Percentiles rank a stretch among this genome's conserved stretches.
phyloP scores from a whole-genome alignment of 1,284 basidiomycete genomes.

The Nidula niveotomentosa region DNA sequence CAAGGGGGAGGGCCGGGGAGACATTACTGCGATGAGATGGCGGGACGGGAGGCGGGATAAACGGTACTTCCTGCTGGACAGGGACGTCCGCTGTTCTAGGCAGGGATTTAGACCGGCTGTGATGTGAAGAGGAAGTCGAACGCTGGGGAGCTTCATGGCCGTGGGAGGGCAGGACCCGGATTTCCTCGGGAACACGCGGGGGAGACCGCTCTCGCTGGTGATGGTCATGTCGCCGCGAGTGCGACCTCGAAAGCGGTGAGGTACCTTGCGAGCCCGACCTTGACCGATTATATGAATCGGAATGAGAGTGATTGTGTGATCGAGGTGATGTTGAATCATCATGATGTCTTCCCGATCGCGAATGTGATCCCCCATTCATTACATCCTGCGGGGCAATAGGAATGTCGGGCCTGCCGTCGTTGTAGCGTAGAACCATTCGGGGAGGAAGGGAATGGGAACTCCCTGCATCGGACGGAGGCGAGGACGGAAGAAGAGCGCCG shows the following conservation, averaged over 20 bases:
- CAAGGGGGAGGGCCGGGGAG: not conserved
- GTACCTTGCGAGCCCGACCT: slow-evolving; percentile 35
- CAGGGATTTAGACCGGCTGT: slow-evolving; percentile 40
- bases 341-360: slow-evolving; percentile 14
- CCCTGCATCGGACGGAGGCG: slow-evolving; percentile 55
- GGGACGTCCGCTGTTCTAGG: slow-evolving; percentile 32
- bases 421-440: slow-evolving; percentile 67
- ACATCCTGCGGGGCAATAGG: slow-evolving; percentile 46
- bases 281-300: slow-evolving; percentile 22
- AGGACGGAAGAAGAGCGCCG: slow-evolving; percentile 38
- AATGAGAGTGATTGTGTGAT: slow-evolving; percentile 15
- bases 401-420: slow-evolving; percentile 60
- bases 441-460: slow-evolving; percentile 69
- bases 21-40: slow-evolving; percentile 8
- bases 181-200: slow-evolving; percentile 47
- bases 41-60: slow-evolving; percentile 17
- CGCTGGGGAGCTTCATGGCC: slow-evolving; percentile 22
- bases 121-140: slow-evolving; percentile 16
- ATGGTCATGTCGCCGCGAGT: slow-evolving; percentile 14
- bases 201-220: slow-evolving; percentile 11
- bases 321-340: slow-evolving; percentile 11
- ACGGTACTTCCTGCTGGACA: slow-evolving; percentile 20
- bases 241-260: slow-evolving; percentile 22
- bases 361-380: slow-evolving; percentile 16
- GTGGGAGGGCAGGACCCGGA: slow-evolving; percentile 50